A percentile compares a stretch with the other conserved stretches of the same genome.
phyloP scores from a whole-genome alignment of 352 stramenopile genomes.

The Pythium volutum region DNA sequence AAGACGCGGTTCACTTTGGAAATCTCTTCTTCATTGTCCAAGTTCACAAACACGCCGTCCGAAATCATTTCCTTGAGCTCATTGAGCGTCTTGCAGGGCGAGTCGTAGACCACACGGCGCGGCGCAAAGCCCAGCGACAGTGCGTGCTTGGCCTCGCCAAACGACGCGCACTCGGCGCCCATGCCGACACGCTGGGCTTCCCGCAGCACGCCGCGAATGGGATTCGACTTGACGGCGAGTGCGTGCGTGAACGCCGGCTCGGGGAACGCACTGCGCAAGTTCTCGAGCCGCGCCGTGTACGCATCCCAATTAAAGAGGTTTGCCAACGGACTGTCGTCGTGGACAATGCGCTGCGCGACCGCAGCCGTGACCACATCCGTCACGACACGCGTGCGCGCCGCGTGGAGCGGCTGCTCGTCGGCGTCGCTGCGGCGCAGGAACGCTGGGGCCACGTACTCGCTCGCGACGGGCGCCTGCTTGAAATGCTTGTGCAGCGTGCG shows the following conservation, averaged over 20 bases:
- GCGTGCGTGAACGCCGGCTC: constrained; percentile 73
- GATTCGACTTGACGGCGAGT: constrained; percentile 81
- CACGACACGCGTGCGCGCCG: constrained; percentile 31
- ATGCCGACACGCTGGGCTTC: constrained; percentile 46
- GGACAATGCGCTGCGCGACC: constrained; percentile 44
- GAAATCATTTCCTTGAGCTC: constrained; percentile 81
- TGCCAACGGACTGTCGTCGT: constrained; percentile 50
- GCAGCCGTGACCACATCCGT: constrained; percentile 47
- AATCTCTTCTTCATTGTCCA: constrained; percentile 92
- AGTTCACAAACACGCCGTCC: constrained; percentile 87
- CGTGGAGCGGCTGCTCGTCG: constrained; percentile 32
- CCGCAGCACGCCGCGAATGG: constrained; percentile 57
- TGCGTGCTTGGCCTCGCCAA: constrained; percentile 77
- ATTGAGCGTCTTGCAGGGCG: constrained; percentile 86
- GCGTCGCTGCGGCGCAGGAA: constrained; percentile 36
- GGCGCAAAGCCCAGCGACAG: constrained; percentile 70
- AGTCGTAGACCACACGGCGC: constrained; percentile 89
- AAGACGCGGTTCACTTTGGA: constrained; percentile 69
- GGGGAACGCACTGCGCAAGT: constrained; percentile 48
- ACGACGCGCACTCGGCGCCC: constrained; percentile 82
- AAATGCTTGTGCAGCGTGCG: constrained; percentile 19
- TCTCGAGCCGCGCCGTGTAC: constrained; percentile 54
- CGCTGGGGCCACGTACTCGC: constrained; percentile 49
- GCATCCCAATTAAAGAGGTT: constrained; percentile 70
- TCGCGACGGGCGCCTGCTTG: constrained; percentile 4